Base-by-base conservation (phyloP, 228 moss, liverwort and hornwort genomes). In the Sphagnum fallax region DNA sequence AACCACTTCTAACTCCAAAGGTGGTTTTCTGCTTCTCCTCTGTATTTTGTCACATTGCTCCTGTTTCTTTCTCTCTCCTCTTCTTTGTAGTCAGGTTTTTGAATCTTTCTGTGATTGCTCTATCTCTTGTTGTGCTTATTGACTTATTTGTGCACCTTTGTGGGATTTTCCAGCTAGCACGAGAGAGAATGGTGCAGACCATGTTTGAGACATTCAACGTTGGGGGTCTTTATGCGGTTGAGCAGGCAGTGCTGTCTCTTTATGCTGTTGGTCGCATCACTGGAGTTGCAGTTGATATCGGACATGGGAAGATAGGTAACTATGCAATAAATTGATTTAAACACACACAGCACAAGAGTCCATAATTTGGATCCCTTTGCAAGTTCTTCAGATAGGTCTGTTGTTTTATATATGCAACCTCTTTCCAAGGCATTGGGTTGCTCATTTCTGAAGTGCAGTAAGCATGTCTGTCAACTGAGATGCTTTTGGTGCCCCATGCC, bases 161-260 rank as follows among this genome's bases (percentile, higher is more conserved):
- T 32, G 32, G 32, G 2, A 2, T 32, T 32, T 32, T 66, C 62
- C 87, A 96, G 96, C 84, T 90, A 53, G 86, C 90, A 65, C 85
- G 97, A 67, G 97, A 98, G 82, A 88, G 72, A 90, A 93, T 92
- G 91, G 90, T 90, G 18, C 97, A 98, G 76, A 92, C 87, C 16
- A 98, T 98, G 97, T 98, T 98, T 57, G 97, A 98, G 75, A 98
- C 88, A 52, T 98, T 98, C 87, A 93, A 91, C 72, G 93, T 93
- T 66, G 82, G 88, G 65, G 97, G 97, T 47, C 91, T 98, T 51
- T 98, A 98, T 83, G 93, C 97, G 53, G 91, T 98, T 75, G 97
- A 98, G 80, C 97, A 98, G 79, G 97, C 97, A 73, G 93, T 98
- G 48, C 78, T 98, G 64, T 93, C 97, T 71, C 82, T 98, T 11